A percentile compares a stretch with the other conserved stretches of the same genome.
phyloP scores from a whole-genome alignment of 139 green algal species.

The Micractinium conductrix region DNA sequence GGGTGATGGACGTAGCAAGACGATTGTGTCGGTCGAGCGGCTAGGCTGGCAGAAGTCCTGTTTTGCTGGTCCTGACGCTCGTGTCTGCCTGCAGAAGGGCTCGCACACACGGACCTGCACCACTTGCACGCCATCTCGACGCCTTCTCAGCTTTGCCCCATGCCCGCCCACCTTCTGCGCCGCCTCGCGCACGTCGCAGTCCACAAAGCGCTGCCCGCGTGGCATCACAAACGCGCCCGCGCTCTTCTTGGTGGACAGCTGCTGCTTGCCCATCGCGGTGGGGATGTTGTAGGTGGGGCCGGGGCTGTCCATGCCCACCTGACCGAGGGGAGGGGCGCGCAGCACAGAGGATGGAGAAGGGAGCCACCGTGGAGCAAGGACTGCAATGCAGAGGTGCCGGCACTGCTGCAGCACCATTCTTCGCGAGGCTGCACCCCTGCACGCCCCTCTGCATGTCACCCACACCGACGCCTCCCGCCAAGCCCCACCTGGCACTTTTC shows the following conservation, averaged over 20 bases:
- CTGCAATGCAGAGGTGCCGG: background rate
- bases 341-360: background rate
- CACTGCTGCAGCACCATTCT: background rate
- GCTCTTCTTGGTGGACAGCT: slow-evolving; percentile 44
- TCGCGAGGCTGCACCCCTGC: background rate
- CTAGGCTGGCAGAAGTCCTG: too few relatives aligned
- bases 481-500: slow-evolving; percentile 41
- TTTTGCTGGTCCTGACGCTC: too few relatives aligned
- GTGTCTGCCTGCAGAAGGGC: background rate
- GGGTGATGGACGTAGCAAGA: background rate
- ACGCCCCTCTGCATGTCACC: background rate
- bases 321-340: background rate
- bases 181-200: slow-evolving; percentile 24
- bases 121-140: too few relatives aligned
- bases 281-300: slow-evolving; percentile 39
- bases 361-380: background rate
- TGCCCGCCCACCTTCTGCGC: slow-evolving; percentile 5
- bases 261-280: slow-evolving; percentile 33
- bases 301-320: slow-evolving; percentile 32
- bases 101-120: too few relatives aligned
- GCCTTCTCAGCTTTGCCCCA: too few relatives aligned
- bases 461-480: background rate
- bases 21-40: too few relatives aligned
- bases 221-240: slow-evolving; percentile 45
- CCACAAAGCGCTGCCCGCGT: slow-evolving; percentile 37